A percentile compares a stretch with the other conserved stretches of the same genome.
phyloP scores from a whole-genome alignment of 495 filamentous ascomycete species.

The Hypoxylon lenormandii region DNA sequence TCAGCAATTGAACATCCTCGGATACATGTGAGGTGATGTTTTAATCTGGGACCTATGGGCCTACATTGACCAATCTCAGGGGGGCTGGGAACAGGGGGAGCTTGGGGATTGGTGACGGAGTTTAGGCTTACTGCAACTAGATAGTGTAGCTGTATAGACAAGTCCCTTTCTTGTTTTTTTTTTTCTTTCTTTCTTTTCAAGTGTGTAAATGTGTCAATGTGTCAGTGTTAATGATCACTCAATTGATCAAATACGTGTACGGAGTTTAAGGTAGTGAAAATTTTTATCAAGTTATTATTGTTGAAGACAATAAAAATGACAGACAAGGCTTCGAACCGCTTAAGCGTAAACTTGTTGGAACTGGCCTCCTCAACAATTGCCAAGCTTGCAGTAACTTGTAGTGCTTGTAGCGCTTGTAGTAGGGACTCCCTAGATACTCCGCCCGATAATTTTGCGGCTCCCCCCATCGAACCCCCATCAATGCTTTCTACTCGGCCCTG shows the following conservation, averaged over 20 bases:
- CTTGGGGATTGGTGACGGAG: conserved; percentile 11
- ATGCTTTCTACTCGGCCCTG: conserved; percentile 13
- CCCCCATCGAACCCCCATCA: conserved; percentile 28
- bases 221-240: background rate
- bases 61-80: conserved; percentile 13
- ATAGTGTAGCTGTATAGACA: too few relatives aligned
- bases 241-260: conserved; percentile 1
- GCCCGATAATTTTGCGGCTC: conserved; percentile 33
- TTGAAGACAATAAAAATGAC: conserved; percentile 4
- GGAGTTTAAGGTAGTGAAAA: conserved; percentile 8
- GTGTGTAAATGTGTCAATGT: too few relatives aligned
- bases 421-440: conserved; percentile 25
- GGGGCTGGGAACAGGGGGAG: background rate
- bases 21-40: conserved; percentile 34
- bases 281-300: conserved; percentile 1
- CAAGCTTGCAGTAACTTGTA: conserved; percentile 23
- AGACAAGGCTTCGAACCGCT: conserved; percentile 17
- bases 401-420: background rate
- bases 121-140: conserved; percentile 10
- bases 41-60: conserved; percentile 22
- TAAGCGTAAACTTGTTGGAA: conserved; percentile 46
- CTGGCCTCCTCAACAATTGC: conserved; percentile 48
- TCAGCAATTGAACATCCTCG: conserved; percentile 36
- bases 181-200: too few relatives aligned
- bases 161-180: background rate